phyloP scores from a whole-genome alignment of 305 asterid species.

The Galium porrigens region DNA sequence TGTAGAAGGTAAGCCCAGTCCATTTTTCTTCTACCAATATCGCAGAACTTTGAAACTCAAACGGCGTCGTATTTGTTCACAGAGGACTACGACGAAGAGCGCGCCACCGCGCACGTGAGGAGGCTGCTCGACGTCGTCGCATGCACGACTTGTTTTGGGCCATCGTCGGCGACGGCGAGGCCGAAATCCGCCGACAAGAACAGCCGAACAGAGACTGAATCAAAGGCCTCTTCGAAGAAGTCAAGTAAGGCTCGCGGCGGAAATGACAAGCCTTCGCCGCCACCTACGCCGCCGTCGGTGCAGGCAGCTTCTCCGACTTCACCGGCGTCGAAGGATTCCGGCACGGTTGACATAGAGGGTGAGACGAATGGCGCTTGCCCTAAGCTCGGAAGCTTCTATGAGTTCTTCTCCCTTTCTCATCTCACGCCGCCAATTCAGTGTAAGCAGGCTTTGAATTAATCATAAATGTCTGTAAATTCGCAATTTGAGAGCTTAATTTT shows the following conservation, averaged over 20 bases:
- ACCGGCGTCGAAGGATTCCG: slow-evolving; percentile 20
- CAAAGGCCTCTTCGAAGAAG: slow-evolving; percentile 37
- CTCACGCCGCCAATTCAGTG: slow-evolving; percentile 93
- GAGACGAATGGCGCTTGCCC: slow-evolving; percentile 78
- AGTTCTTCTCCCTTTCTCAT: slow-evolving; percentile 90
- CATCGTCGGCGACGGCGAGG: slow-evolving; percentile 41
- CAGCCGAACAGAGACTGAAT: slow-evolving; percentile 34
- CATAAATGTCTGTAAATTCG: neutral
- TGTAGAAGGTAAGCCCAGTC: slow-evolving; percentile 46
- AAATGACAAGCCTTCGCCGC: slow-evolving; percentile 30
- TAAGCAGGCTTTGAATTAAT: slow-evolving; percentile 17
- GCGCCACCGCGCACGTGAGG: slow-evolving; percentile 82
- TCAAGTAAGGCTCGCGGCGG: slow-evolving; percentile 37
- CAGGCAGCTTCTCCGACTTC: slow-evolving; percentile 21
- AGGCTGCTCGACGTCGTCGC: slow-evolving; percentile 70
- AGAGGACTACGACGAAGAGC: slow-evolving; percentile 78
- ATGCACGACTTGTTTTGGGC: slow-evolving; percentile 78
- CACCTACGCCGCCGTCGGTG: slow-evolving; percentile 29
- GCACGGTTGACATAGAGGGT: slow-evolving; percentile 46
- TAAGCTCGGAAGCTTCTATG: slow-evolving; percentile 81
- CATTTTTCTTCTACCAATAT: neutral
- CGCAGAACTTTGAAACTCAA: neutral
- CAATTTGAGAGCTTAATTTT: neutral
- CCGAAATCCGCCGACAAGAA: slow-evolving; percentile 24
- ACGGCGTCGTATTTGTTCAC: slow-evolving; percentile 24